These are phyloP conservation scores for Calonectria hongkongensis DNA, from an alignment of 2,329 filamentous ascomycete species.

Conservation along the genomic window DNA sequence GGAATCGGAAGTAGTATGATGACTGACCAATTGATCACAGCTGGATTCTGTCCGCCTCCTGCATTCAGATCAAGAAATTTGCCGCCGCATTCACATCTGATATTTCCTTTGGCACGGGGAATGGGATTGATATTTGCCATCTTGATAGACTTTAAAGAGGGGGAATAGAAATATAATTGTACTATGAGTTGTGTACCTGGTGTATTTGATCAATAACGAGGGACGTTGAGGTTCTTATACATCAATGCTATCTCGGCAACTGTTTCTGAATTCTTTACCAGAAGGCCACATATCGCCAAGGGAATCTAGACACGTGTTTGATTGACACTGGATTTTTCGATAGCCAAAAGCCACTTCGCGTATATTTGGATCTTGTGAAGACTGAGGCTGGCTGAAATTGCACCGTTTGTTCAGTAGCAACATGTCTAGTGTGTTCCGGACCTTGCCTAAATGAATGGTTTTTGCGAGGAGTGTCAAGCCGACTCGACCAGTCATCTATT, in stretches of 20 bases:
- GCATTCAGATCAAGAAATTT: constrained; percentile 4
- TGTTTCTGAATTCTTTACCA: no score
- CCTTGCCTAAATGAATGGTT: not conserved
- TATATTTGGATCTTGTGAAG: not conserved
- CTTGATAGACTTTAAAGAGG: not conserved
- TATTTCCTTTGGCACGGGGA: constrained; percentile 6
- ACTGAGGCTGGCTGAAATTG: no score
- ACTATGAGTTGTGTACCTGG: not conserved
- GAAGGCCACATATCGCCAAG: not conserved
- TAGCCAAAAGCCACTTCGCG: not conserved
- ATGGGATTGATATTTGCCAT: constrained; percentile 4
- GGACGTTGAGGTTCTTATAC: not conserved
- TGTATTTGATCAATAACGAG: not conserved
- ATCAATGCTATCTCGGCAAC: no score
- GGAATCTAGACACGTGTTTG: not conserved
- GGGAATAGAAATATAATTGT: not conserved
- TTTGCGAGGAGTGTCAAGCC: no score
- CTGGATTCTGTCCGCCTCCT: not conserved
- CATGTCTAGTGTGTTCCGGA: not conserved
- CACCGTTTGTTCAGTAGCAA: not conserved
- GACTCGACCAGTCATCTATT: not conserved
- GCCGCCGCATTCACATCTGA: constrained; percentile 5
- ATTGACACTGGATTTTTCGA: no score
- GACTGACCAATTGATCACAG: not conserved
- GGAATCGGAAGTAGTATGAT: no score